Base-by-base conservation (phyloP, 2,329 filamentous ascomycete species). In the Trichophyton rubrum region DNA sequence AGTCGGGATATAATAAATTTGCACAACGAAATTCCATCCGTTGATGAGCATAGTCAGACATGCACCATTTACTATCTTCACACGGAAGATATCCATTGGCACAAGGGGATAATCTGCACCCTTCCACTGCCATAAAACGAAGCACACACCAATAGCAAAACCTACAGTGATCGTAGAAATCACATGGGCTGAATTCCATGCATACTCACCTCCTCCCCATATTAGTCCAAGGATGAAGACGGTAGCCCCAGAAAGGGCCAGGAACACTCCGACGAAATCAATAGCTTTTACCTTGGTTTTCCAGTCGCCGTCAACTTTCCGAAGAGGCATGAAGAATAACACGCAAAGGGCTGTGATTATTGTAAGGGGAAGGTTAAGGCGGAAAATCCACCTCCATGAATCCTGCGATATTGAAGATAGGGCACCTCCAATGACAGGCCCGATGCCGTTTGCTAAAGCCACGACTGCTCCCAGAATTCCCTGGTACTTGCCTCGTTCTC, bases 401-500 rank as follows among this genome's bases (percentile, higher is more conserved):
- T 56, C 56, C 24, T 30, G 60, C 0, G 74, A 75, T 17, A 72
- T 73, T 0, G 78, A 77, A 0, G 79, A 75, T 1, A 82, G 67
- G 0, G 78, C 75, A 57, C 80, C 80, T 3, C 80, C 80, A 7
- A 82, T 76, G 3, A 83, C 74, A 0, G 80, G 80, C 0, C 80
- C 80, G 30, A 82, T 78, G 1, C 79, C 79, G 60, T 82, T 81
- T 0, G 79, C 76, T 22, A 82, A 67, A 1, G 79, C 80, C 1
- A 80, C 78, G 0, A 81, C 78, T 0, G 78, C 75, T 1, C 79
- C 80, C 63, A 67, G 58, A 33, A 69, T 70, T 33, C 78, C 85
- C 70, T 91, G 88, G 66, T 75, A 82, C 67, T 82, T 83, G 2
- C 83, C 83, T 62, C 83, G 72, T 64, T 83, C 78, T 64, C 82